Conservation (phyloP, 805 yeast species). For the Teunomyces stri region DNA sequence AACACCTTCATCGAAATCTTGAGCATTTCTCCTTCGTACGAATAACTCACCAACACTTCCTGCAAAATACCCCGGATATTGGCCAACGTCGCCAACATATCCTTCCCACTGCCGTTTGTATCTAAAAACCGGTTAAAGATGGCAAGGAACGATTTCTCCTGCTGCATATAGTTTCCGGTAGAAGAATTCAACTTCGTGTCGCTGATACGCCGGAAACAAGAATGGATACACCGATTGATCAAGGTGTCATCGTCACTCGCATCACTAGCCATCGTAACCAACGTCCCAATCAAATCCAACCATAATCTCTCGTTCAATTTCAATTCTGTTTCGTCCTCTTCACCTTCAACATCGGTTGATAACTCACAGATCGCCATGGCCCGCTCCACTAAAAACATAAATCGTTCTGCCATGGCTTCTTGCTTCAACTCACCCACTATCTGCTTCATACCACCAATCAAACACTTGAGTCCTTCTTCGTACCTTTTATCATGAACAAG, state of each 20-base stretch:
- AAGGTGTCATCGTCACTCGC: conserved; percentile 2
- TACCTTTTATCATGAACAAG: conserved; percentile 19
- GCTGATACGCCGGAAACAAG: conserved; percentile 31
- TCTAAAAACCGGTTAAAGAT: conserved; percentile 57
- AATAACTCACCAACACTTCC: conserved; percentile 63
- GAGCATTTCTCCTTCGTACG: conserved; percentile 60
- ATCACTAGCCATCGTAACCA: conserved; percentile 20
- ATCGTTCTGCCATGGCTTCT: conserved; percentile 8
- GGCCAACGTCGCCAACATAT: conserved; percentile 48
- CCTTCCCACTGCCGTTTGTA: conserved; percentile 33
- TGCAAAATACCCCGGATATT: conserved; percentile 58
- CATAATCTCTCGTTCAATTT: conserved; percentile 26
- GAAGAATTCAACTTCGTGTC: conserved; percentile 22
- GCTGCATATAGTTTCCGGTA: conserved; percentile 6
- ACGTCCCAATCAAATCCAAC: conserved; percentile 25
- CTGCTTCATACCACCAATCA: conserved; percentile 22
- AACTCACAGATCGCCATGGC: conserved; percentile 31
- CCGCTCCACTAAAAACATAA: conserved; percentile 33
- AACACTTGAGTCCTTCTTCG: conserved; percentile 28
- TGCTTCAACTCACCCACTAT: conserved; percentile 14
- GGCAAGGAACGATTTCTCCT: conserved; percentile 44
- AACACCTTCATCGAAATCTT: conserved; percentile 51
- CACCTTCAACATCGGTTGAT: conserved; percentile 10
- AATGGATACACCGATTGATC: conserved; percentile 29
- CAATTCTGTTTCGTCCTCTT: conserved; percentile 7